Conservation (phyloP, 352 stramenopile genomes). For the Phytophthora brassicae region DNA sequence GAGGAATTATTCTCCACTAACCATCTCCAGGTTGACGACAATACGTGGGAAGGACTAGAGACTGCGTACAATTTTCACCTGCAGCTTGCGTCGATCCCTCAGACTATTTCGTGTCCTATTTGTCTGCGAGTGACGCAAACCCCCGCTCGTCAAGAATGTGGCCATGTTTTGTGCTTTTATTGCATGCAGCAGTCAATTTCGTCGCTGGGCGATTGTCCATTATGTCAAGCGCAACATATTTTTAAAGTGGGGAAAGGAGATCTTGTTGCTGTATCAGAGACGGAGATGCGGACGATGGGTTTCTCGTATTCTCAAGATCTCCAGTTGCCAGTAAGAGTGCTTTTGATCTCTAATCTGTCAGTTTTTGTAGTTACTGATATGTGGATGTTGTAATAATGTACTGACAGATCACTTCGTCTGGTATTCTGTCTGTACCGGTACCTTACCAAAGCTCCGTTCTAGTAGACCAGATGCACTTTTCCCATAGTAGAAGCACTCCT, state of each 20-base stretch:
- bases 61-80: constrained; percentile 31
- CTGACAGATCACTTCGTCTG: constrained; percentile 12
- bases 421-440: constrained; percentile 6
- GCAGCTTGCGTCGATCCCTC: constrained; percentile 24
- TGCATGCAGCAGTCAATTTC: constrained; percentile 54
- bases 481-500: background rate
- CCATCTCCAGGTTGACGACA: constrained; percentile 19
- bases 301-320: constrained; percentile 26
- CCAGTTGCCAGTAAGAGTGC: constrained; percentile 20
- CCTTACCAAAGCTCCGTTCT: constrained; percentile 12
- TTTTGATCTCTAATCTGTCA: background rate
- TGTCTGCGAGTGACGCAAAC: constrained; percentile 44
- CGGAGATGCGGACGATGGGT: constrained; percentile 17
- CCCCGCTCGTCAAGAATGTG: constrained; percentile 50
- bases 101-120: constrained; percentile 43
- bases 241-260: constrained; percentile 34
- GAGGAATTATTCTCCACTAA: constrained; percentile 16
- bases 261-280: background rate
- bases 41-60: constrained; percentile 26
- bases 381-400: background rate
- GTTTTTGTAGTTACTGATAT: background rate
- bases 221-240: constrained; percentile 55
- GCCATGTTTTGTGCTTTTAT: constrained; percentile 50
- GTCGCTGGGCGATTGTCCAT: constrained; percentile 38
- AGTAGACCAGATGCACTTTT: constrained; percentile 18